Conservation (phyloP, 1,139 yeast genomes). For the Candida sanyaensis region DNA sequence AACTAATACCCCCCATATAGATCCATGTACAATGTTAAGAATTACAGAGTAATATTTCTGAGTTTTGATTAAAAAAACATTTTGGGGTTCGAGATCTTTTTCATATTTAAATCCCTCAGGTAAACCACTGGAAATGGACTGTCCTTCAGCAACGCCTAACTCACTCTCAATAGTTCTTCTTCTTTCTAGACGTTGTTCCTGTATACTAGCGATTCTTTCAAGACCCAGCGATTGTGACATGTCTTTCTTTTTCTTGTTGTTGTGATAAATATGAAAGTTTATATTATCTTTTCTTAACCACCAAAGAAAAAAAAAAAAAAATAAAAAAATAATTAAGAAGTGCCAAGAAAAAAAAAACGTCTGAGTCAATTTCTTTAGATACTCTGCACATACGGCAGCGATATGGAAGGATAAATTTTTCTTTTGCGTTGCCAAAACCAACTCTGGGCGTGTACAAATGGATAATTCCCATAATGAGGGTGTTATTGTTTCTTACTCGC, state of each 20-base stretch:
- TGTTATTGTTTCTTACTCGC: no score
- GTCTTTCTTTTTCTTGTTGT: not conserved
- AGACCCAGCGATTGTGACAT: not conserved
- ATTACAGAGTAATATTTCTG: constrained; percentile 12
- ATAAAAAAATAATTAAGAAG: no score
- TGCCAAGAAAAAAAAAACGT: no score
- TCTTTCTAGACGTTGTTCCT: constrained; percentile 12
- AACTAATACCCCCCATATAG: constrained; percentile 46
- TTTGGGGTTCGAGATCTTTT: not conserved
- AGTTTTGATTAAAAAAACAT: constrained; percentile 4
- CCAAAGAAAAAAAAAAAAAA: no score
- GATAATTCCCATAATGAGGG: no score
- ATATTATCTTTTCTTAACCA: no score
- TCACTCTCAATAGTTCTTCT: constrained; percentile 20
- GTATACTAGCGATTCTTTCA: constrained; percentile 2
- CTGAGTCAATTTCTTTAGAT: no score
- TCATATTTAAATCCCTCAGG: constrained; percentile 27
- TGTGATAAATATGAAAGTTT: not conserved
- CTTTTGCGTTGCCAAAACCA: no score
- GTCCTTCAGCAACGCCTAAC: constrained; percentile 23
- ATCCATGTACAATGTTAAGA: constrained; percentile 28
- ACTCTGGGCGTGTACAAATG: no score
- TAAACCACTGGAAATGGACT: constrained; percentile 22
- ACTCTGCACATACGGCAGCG: no score
- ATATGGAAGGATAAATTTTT: no score